phyloP scores from a whole-genome alignment of 2,329 filamentous ascomycete genomes.

The Epicoccum nigrum region DNA sequence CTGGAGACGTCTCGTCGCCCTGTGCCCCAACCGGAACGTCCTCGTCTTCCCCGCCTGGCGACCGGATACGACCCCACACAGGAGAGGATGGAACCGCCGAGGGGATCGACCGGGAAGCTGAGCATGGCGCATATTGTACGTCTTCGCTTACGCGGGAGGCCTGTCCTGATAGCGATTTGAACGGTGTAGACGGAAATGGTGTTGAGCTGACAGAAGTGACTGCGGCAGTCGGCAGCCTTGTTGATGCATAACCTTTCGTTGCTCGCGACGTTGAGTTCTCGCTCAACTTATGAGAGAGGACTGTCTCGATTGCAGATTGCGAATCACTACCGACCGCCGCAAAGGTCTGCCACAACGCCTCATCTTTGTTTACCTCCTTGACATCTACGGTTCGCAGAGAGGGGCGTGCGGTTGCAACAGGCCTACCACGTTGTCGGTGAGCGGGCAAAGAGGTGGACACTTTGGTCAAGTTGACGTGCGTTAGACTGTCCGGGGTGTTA shows the following conservation, averaged over 20 bases:
- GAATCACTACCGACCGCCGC: constrained; percentile 38
- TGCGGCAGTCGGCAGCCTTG: constrained; percentile 25
- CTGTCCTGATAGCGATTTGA: constrained; percentile 19
- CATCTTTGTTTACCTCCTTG: constrained; percentile 23
- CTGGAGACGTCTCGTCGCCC: constrained; percentile 11
- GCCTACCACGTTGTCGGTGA: constrained; percentile 15
- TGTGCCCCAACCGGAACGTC: constrained; percentile 13
- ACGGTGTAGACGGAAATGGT: constrained; percentile 19
- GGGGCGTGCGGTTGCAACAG: constrained; percentile 5
- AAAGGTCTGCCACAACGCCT: constrained; percentile 43
- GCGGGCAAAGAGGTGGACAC: constrained; percentile 37
- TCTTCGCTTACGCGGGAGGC: constrained; percentile 31
- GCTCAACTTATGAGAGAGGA: constrained; percentile 6
- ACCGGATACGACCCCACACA: constrained; percentile 11
- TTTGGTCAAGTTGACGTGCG: constrained; percentile 22
- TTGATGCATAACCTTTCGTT: constrained; percentile 19
- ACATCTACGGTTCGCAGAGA: neutral
- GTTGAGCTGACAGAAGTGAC: constrained; percentile 26
- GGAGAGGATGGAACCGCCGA: constrained; percentile 16
- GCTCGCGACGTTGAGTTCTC: constrained; percentile 9
- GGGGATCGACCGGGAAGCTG: constrained; percentile 25
- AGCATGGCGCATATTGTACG: constrained; percentile 26
- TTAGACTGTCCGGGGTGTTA: constrained; percentile 31
- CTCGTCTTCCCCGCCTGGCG: constrained; percentile 11
- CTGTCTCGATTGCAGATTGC: constrained; percentile 8